phyloP scores from a whole-genome alignment of 164 flowering plant genomes.

The Echeveria elegans region DNA sequence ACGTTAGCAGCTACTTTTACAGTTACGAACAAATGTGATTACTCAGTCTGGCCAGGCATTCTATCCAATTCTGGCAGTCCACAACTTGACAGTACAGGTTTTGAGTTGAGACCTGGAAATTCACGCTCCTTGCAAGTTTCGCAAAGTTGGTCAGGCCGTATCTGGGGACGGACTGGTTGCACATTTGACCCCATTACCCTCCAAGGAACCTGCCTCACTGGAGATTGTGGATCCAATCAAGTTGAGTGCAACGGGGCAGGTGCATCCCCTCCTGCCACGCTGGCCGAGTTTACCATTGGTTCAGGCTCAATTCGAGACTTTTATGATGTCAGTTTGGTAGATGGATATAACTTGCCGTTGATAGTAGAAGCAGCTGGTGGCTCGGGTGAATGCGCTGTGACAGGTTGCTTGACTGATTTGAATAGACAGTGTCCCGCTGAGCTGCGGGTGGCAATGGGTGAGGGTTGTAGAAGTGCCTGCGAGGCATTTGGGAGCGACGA shows the following conservation, averaged over 20 bases:
- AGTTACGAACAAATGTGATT: slow-evolving; percentile 28
- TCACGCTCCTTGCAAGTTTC: slow-evolving; percentile 27
- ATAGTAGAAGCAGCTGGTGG: slow-evolving; percentile 39
- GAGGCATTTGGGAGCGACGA: slow-evolving; percentile 54
- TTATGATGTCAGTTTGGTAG: slow-evolving; percentile 76
- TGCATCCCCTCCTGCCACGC: slow-evolving; percentile 51
- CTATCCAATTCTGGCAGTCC: slow-evolving; percentile 33
- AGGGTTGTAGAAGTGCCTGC: slow-evolving; percentile 65
- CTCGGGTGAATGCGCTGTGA: slow-evolving; percentile 35
- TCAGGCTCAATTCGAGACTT: slow-evolving; percentile 38
- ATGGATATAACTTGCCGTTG: slow-evolving; percentile 71
- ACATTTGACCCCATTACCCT: slow-evolving; percentile 28
- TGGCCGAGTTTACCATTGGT: slow-evolving; percentile 60
- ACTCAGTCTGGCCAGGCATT: slow-evolving; percentile 44
- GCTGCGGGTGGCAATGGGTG: slow-evolving; percentile 34
- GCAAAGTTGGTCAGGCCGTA: slow-evolving; percentile 54
- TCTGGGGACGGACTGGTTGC: slow-evolving; percentile 70
- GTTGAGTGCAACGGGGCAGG: slow-evolving; percentile 49
- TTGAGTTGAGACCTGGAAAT: slow-evolving; percentile 26
- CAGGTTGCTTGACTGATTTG: slow-evolving; percentile 50
- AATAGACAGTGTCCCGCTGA: slow-evolving; percentile 49
- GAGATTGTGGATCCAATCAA: slow-evolving; percentile 50
- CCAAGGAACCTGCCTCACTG: slow-evolving; percentile 41
- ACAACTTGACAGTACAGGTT: slow-evolving; percentile 31
- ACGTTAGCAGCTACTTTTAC: slow-evolving; percentile 30